Evolutionary conservation across 179 eudicot species (phyloP), one percentile per base, ranked within the genome.

Genomic region (Carnegiea gigantea): DNA sequence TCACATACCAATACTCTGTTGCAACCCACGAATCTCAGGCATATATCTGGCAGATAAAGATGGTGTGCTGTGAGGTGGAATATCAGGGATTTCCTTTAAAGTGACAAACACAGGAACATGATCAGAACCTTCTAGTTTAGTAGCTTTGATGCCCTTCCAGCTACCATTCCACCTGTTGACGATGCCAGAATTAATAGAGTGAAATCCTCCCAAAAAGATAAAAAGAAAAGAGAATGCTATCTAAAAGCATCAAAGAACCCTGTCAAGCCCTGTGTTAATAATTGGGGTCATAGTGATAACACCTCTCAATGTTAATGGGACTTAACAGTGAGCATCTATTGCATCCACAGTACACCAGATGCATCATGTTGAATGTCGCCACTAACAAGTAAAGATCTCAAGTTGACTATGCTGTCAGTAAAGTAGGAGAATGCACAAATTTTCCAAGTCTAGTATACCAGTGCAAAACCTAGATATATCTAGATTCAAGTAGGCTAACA

Each of bases 101-200:
- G 86, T 87, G 76, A 81, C 82, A 78, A 87, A 94, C 84, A 96
- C 99, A 46, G 99, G 99, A 88, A 79, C 97, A 85, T 96, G 99
- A 88, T 96, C 99, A 44, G 99, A 96, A 62, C 99, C 99, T 89
- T 96, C 97, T 78, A 94, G 80, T 88, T 92, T 94, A 57, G 87
- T 84, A 80, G 81, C 90, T 91, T 88, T 91, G 71, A 88, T 90
- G 74, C 93, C 95, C 80, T 70, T 70, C 46, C 33, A 70, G 73
- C 73, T 70, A 18, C 90, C 94, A 82, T 92, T 94, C 98, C 98
- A 90, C 90, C 98, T 93, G 87, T 74, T 68, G 28, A 82, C 20
- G 24, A 18, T 62, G 73, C 57, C 72, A 80, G 44, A 77, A 78
- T 20, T n/a, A 4, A 8, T 72, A 33, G 38, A 59, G 38, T 38